Percentiles rank a stretch among this genome's conserved stretches.
Evolutionary conservation across 2,329 filamentous ascomycete genomes (phyloP).

Genomic region (Colletotrichum tanaceti): DNA sequence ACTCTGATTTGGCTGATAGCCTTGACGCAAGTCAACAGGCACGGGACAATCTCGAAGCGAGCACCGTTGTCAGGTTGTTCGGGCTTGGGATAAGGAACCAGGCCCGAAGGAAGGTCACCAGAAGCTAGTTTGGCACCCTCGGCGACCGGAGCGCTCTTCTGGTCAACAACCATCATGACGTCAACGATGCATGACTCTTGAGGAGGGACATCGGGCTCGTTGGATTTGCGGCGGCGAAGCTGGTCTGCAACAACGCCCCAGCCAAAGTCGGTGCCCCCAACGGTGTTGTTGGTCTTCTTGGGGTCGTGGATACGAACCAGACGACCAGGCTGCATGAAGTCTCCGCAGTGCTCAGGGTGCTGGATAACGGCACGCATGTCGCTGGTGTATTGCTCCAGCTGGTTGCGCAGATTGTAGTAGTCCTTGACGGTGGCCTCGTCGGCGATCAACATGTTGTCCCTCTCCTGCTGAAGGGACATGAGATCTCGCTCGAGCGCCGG

Average conservation of each 20-base stretch:
- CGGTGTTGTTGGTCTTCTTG: constrained; percentile 53
- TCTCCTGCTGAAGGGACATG: constrained; percentile 79
- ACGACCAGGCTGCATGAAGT: constrained; percentile 88
- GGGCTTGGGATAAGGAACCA: constrained; percentile 71
- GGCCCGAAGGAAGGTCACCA: constrained; percentile 69
- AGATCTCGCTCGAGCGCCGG: constrained; percentile 86
- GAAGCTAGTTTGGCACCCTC: constrained; percentile 49
- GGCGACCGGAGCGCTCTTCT: constrained; percentile 61
- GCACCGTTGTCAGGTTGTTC: constrained; percentile 61
- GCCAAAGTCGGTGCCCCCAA: constrained; percentile 80
- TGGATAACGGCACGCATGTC: constrained; percentile 94
- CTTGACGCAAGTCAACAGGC: constrained; percentile 86
- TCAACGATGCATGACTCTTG: constrained; percentile 87
- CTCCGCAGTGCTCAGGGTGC: constrained; percentile 86
- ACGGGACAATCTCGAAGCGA: constrained; percentile 85
- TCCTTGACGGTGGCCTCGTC: constrained; percentile 92
- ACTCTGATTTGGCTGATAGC: constrained; percentile 86
- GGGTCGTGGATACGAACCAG: constrained; percentile 86
- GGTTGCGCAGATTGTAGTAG: constrained; percentile 90
- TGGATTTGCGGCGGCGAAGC: constrained; percentile 73
- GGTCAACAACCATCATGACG: constrained; percentile 74
- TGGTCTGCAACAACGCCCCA: constrained; percentile 91
- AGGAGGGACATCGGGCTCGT: constrained; percentile 73
- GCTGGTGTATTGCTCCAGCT: constrained; percentile 83
- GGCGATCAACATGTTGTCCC: constrained; percentile 78